phyloP scores from a whole-genome alignment of 148 eudicot genomes.

The Cornus kousa region DNA sequence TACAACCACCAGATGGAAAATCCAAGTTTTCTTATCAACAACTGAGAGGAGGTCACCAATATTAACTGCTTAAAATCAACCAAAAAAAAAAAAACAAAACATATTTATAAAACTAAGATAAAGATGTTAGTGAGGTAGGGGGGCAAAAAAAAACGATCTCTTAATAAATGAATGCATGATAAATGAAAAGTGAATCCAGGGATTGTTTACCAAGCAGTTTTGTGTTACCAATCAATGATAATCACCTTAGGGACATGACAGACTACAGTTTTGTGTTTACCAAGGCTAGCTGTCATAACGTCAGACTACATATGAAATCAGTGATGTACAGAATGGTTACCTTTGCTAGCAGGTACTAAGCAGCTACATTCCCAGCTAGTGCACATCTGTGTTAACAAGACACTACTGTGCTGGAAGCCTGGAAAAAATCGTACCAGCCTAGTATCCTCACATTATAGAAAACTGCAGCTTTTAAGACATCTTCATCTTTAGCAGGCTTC shows the following conservation, averaged over 20 bases:
- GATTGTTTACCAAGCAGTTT: not conserved
- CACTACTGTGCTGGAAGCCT: constrained; percentile 8
- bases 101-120: not conserved
- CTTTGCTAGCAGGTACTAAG: constrained; percentile 10
- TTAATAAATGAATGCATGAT: not conserved
- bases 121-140: not conserved
- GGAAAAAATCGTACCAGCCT: not conserved
- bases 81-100: no score
- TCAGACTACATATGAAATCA: not conserved
- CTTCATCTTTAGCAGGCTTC: not conserved
- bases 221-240: not conserved
- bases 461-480: constrained; percentile 4
- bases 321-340: constrained; percentile 1
- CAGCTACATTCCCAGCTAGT: constrained; percentile 3
- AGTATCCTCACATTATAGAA: not conserved
- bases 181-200: not conserved
- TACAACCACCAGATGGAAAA: no score
- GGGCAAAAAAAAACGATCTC: no score
- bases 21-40: no score
- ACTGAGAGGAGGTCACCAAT: no score
- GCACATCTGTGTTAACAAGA: constrained; percentile 14
- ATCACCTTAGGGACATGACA: not conserved
- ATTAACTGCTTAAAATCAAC: no score
- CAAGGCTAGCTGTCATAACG: not conserved
- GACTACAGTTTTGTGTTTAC: not conserved